Evolutionary conservation across 441 rosid species (phyloP).

Genomic region (Corymbia citriodora): DNA sequence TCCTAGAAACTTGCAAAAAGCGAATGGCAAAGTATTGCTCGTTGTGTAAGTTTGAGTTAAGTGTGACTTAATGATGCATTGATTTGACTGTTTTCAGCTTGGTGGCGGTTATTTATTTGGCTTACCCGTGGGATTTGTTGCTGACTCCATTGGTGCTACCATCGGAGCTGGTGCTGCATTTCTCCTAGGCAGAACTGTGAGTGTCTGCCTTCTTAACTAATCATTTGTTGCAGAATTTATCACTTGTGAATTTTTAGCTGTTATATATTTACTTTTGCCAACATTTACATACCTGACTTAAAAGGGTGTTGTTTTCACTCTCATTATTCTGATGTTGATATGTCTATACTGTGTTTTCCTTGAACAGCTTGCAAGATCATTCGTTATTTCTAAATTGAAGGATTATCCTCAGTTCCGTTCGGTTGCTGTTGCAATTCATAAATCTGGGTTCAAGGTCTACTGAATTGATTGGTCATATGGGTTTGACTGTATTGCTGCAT

Average conservation of each 20-base stretch:
- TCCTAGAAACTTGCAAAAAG: not conserved
- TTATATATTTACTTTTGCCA: not conserved
- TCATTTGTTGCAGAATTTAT: not conserved
- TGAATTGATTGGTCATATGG: not conserved
- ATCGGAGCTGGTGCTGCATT: slow-evolving; percentile 95
- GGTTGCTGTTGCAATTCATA: slow-evolving; percentile 73
- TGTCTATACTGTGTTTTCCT: not conserved
- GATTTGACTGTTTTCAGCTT: slow-evolving; percentile 48
- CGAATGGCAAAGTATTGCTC: not conserved
- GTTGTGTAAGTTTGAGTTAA: not conserved
- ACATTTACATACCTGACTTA: not conserved
- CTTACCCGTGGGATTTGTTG: slow-evolving; percentile 85
- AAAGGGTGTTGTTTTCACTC: not conserved
- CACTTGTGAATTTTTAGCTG: not conserved
- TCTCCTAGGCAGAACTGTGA: slow-evolving; percentile 86
- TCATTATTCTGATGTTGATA: not conserved
- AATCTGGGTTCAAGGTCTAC: slow-evolving; percentile 91
- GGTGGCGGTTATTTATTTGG: slow-evolving; percentile 99
- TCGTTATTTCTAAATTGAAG: slow-evolving; percentile 78
- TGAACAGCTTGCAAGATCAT: slow-evolving; percentile 75
- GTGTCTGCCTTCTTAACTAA: slow-evolving; percentile 3
- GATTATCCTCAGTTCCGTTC: slow-evolving; percentile 92
- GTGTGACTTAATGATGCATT: not conserved
- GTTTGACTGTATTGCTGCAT: not conserved
- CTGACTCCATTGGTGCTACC: slow-evolving; percentile 93